Evolutionary conservation across 345 rosid genomes (phyloP).

Genomic region (Capsella bursapastoris): DNA sequence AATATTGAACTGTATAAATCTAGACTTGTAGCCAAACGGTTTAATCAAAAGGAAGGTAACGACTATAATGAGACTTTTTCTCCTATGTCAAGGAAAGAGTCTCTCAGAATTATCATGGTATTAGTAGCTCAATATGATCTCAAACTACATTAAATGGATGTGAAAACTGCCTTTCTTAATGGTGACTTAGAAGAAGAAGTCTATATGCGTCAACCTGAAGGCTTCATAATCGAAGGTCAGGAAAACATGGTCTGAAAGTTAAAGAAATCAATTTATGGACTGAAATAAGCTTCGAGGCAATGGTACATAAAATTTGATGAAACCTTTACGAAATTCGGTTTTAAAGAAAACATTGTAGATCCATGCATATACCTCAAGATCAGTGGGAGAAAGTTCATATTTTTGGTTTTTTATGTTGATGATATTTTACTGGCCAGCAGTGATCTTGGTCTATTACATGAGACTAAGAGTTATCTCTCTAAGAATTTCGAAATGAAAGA

Average conservation of each 20-base stretch:
- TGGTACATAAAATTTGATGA: constrained; percentile 16
- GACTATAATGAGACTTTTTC: constrained; percentile 17
- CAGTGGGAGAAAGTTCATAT: too few relatives aligned
- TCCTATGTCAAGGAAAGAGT: neutral
- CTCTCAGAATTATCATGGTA: neutral
- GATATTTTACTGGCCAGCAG: too few relatives aligned
- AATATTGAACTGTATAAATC: neutral
- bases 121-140: constrained; percentile 6
- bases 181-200: neutral
- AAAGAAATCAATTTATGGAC: constrained; percentile 24
- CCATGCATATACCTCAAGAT: too few relatives aligned
- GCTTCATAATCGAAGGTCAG: constrained; percentile 14
- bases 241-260: constrained; percentile 21
- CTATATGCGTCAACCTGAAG: neutral
- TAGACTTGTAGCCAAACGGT: constrained; percentile 16
- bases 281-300: constrained; percentile 16
- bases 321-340: neutral
- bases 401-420: too few relatives aligned
- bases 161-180: constrained; percentile 14
- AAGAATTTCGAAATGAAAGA: too few relatives aligned
- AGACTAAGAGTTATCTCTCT: too few relatives aligned
- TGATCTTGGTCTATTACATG: too few relatives aligned
- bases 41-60: neutral
- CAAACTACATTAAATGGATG: constrained; percentile 23
- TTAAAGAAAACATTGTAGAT: neutral